A percentile compares a stretch with the other conserved stretches of the same genome.
These are phyloP conservation scores for Selenicereus undatus DNA, from an alignment of 148 eudicot species.

Conservation along the genomic window DNA sequence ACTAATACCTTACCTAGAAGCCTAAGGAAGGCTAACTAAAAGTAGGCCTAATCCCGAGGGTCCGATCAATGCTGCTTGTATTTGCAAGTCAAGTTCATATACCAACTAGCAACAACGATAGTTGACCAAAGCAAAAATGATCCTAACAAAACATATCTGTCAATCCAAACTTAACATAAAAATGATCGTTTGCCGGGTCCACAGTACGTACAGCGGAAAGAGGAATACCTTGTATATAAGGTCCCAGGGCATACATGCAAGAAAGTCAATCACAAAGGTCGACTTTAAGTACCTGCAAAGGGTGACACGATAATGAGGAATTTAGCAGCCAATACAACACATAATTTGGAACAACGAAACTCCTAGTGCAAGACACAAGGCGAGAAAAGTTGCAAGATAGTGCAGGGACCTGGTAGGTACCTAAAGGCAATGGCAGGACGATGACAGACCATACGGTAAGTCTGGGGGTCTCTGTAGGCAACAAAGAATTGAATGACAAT, in stretches of 20 bases:
- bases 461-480: conserved; percentile 71
- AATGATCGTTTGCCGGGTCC: no score
- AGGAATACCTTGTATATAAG: conserved; percentile 65
- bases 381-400: not conserved
- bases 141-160: no score
- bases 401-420: conserved; percentile 25
- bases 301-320: not conserved
- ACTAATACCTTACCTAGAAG: no score
- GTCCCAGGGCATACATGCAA: conserved; percentile 95
- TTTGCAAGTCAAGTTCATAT: not conserved
- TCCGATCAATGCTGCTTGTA: not conserved
- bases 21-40: not conserved
- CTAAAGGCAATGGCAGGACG: conserved; percentile 66
- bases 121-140: no score
- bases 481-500: conserved; percentile 75
- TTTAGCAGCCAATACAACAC: not conserved
- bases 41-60: not conserved
- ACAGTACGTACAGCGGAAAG: not conserved
- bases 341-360: not conserved
- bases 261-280: conserved; percentile 63
- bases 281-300: conserved; percentile 78
- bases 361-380: not conserved
- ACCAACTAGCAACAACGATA: not conserved
- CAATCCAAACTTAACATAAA: no score
- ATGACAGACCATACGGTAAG: conserved; percentile 62